Conservation (phyloP, 805 yeast species). For the Starmerella khaoyaiensis region DNA sequence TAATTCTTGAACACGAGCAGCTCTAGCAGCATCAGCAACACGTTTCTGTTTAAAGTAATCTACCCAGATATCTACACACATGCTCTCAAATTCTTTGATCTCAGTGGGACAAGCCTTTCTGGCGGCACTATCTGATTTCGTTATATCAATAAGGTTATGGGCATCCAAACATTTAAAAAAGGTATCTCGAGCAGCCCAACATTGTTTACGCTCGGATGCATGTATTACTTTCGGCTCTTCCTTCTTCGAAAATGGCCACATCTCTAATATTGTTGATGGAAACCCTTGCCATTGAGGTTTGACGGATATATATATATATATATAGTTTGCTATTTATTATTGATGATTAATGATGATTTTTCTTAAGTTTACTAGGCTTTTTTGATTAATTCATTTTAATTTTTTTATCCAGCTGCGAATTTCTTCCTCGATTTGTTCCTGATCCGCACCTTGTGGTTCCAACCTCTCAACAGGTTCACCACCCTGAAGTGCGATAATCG, state of each 20-base stretch:
- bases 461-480: constrained; percentile 43
- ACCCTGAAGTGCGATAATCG: constrained; percentile 51
- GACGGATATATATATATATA: no score
- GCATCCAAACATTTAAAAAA: constrained; percentile 64
- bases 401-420: constrained; percentile 31
- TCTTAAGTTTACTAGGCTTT: constrained; percentile 13
- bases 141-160: constrained; percentile 55
- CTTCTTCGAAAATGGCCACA: constrained; percentile 40
- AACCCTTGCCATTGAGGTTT: no score
- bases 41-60: constrained; percentile 84
- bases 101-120: constrained; percentile 44
- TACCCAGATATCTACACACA: constrained; percentile 81
- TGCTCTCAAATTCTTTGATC: constrained; percentile 48
- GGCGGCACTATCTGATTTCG: constrained; percentile 34
- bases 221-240: constrained; percentile 32
- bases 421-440: constrained; percentile 23
- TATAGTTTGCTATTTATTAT: not conserved
- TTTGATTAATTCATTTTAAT: constrained; percentile 13
- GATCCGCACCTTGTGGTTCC: constrained; percentile 17
- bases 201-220: constrained; percentile 44
- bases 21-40: constrained; percentile 59
- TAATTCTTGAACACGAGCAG: constrained; percentile 52
- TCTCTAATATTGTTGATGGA: no score
- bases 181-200: constrained; percentile 83
- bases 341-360: constrained; percentile 12